Percentiles rank a stretch among this genome's conserved stretches.
These are phyloP conservation scores for Cyberlindnera saturnus DNA, from an alignment of 805 yeast species.

Conservation along the genomic window DNA sequence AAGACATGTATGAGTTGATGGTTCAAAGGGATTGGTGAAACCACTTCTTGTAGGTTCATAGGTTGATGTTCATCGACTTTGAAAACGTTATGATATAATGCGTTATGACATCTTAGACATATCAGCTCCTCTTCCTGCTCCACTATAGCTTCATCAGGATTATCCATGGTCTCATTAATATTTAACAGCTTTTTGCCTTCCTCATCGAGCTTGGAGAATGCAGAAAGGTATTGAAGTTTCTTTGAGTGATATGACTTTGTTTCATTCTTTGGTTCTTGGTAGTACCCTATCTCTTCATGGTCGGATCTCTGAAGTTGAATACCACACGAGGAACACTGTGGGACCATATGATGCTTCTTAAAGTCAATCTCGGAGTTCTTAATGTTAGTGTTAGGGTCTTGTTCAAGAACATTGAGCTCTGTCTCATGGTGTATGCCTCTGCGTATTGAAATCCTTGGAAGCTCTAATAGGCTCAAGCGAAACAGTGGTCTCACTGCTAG, in stretches of 20 bases:
- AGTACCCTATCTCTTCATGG: slow-evolving; percentile 38
- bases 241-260: slow-evolving; percentile 9
- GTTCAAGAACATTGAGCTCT: no score
- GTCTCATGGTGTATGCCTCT: no score
- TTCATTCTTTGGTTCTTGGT: slow-evolving; percentile 23
- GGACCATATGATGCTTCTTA: neutral
- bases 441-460: no score
- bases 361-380: neutral
- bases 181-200: slow-evolving; percentile 17
- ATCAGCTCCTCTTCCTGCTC: slow-evolving; percentile 12
- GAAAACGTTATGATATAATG: slow-evolving; percentile 37
- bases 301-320: slow-evolving; percentile 39
- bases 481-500: no score
- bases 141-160: neutral
- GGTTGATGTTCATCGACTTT: slow-evolving; percentile 29
- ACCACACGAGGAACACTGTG: slow-evolving; percentile 53
- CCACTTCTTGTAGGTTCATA: slow-evolving; percentile 26
- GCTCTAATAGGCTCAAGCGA: no score
- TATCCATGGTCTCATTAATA: neutral
- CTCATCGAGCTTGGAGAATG: slow-evolving; percentile 19
- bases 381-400: no score
- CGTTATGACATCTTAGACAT: slow-evolving; percentile 55
- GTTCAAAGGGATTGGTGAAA: slow-evolving; percentile 32
- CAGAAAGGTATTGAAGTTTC: slow-evolving; percentile 13
- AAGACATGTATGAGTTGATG: slow-evolving; percentile 54